Base-by-base conservation (phyloP, 1,284 basidiomycete species). In the Rugosomyces carneus region DNA sequence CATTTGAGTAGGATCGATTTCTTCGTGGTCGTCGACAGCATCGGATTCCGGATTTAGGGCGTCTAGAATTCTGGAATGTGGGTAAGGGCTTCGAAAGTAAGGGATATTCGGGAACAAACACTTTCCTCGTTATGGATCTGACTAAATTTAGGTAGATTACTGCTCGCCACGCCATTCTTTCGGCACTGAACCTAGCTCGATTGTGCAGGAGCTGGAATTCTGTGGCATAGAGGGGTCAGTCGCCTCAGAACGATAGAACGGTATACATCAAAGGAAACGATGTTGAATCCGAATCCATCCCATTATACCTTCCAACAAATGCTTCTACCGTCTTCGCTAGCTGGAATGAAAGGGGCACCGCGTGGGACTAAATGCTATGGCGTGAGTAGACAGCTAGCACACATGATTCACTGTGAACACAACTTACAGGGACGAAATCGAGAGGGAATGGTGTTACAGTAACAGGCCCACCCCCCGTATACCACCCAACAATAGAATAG, bases 141-240 rank as follows among this genome's bases (percentile, higher is more conserved):
- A 89, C 83, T 53, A 90, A 73, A 64, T 90, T 90, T 51, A 90
- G 74, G 65, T 89, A 89, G 57, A 90, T 85, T 54, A 90, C 86
- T 40, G 84, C 76, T 45, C 88, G 79, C 87, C 87, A 90, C 27
- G 87, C 84, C 49, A 85, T 77, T 53, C 87, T 74, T 59, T 90
- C 87, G 20, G 80, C 77, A 50, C 77, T 77, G 62, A 89, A 89
- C 20, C 81, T 76, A 31, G 76, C 78, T 5, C 82, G 82, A 1
- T 80, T 74, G 59, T 89, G 84, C 58, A 87, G 64, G 10, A 89
- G 71, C 61, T 89, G 87, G 59, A 90, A 90, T 67, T 90, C 86
- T 89, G 67, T 41, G 38, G 31, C 53, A 40, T 54, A 49, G 58
- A 44, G 34, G 27, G 39, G 52, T 51, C 40, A 56, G 54, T 18